Percentiles rank a stretch among this genome's conserved stretches.
Conservation (phyloP, 2,329 filamentous ascomycete species). For the Bipolaris victoriae region DNA sequence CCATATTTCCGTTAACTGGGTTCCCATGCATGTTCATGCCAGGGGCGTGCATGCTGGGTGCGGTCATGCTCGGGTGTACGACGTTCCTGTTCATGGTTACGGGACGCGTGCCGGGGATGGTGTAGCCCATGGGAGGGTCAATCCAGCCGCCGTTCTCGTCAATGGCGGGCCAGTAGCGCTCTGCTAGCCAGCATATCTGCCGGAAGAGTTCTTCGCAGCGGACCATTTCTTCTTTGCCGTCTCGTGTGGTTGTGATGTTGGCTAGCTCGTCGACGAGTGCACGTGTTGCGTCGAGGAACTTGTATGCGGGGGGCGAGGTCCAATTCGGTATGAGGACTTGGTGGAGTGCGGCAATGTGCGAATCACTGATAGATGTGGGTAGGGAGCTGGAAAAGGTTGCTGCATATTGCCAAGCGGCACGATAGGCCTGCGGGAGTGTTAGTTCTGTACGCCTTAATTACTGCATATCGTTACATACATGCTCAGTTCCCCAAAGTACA, state of each 20-base stretch:
- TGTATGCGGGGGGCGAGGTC: constrained; percentile 57
- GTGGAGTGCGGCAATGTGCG: constrained; percentile 56
- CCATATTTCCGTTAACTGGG: constrained; percentile 16
- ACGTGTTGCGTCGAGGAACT: constrained; percentile 58
- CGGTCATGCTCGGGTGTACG: constrained; percentile 19
- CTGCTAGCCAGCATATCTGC: constrained; percentile 57
- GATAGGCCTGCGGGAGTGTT: constrained; percentile 50
- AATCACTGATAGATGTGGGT: constrained; percentile 47
- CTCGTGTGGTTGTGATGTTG: constrained; percentile 54
- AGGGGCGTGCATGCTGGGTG: constrained; percentile 14
- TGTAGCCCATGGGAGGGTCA: constrained; percentile 23
- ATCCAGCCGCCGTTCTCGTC: constrained; percentile 53
- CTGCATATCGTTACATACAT: constrained; percentile 44
- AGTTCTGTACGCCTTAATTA: background rate
- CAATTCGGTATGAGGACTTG: constrained; percentile 59
- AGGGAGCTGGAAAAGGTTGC: constrained; percentile 51
- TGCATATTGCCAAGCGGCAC: constrained; percentile 57
- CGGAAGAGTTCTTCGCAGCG: constrained; percentile 56
- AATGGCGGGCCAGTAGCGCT: constrained; percentile 58
- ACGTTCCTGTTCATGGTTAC: constrained; percentile 14
- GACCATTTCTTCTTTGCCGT: constrained; percentile 56
- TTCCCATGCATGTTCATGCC: constrained; percentile 14
- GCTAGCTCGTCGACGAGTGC: constrained; percentile 58
- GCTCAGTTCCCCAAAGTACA: constrained; percentile 79
- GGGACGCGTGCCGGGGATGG: constrained; percentile 15